These are phyloP conservation scores for Medicago truncatula DNA, from an alignment of 306 rosid genomes.

Conservation along the genomic window DNA sequence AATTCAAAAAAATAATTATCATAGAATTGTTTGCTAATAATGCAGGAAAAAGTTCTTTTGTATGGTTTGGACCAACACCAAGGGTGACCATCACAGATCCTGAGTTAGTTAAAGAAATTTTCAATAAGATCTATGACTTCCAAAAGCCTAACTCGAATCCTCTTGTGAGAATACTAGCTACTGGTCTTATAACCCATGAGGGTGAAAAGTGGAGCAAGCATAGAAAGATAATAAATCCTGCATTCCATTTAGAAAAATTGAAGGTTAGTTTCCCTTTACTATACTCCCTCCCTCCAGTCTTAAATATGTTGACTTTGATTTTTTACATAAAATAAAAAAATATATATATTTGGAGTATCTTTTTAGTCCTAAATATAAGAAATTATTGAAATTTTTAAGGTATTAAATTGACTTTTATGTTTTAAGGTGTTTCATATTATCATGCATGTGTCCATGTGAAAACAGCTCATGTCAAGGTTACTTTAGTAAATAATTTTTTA, in stretches of 20 bases:
- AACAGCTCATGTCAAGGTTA: no score
- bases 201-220: constrained; percentile 63
- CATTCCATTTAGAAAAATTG: constrained; percentile 58
- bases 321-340: no score
- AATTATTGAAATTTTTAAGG: no score
- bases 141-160: constrained; percentile 29
- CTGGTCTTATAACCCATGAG: constrained; percentile 45
- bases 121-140: constrained; percentile 46
- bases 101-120: constrained; percentile 47
- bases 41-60: constrained; percentile 36
- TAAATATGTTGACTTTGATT: no score
- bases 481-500: no score
- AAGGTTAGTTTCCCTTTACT: constrained; percentile 47
- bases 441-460: no score
- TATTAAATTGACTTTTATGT: no score
- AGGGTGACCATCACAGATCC: constrained; percentile 53
- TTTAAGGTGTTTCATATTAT: no score
- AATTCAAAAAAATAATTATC: no score
- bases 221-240: constrained; percentile 62
- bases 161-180: constrained; percentile 5
- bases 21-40: neutral
- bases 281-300: no score
- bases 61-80: constrained; percentile 45
- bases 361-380: no score
- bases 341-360: no score